Conservation (phyloP, 257 asterid genomes). For the Handroanthus guayacan region DNA sequence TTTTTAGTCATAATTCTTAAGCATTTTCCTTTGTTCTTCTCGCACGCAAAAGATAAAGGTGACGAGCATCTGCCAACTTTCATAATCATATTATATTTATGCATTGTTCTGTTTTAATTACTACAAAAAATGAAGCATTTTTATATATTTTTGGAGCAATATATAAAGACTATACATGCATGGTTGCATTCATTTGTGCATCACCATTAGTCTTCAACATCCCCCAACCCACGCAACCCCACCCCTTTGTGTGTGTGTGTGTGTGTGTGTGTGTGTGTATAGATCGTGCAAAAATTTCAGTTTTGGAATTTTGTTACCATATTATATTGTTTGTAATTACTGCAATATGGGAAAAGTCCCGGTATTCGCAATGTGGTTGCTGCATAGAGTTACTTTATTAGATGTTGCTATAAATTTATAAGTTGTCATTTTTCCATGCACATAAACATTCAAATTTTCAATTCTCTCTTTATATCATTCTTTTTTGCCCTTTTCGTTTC, state of each 20-base stretch:
- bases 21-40: conserved; percentile 40
- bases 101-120: conserved; percentile 23
- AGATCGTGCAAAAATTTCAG: background rate
- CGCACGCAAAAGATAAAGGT: conserved; percentile 65
- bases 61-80: conserved; percentile 60
- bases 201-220: background rate
- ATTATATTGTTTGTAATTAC: background rate
- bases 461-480: background rate
- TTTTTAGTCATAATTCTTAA: conserved; percentile 29
- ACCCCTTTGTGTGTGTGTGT: background rate
- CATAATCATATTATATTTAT: conserved; percentile 29
- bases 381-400: background rate
- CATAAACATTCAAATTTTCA: background rate
- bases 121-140: background rate
- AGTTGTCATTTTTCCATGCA: background rate
- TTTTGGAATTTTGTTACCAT: background rate
- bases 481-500: background rate
- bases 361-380: background rate
- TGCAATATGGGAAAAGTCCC: background rate
- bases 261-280: background rate
- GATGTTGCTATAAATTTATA: too few relatives aligned
- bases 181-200: background rate
- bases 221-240: background rate
- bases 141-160: conserved; percentile 8
- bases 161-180: background rate